Conservation (phyloP, 1,284 basidiomycete species). For the Ceratobasidium sp. region DNA sequence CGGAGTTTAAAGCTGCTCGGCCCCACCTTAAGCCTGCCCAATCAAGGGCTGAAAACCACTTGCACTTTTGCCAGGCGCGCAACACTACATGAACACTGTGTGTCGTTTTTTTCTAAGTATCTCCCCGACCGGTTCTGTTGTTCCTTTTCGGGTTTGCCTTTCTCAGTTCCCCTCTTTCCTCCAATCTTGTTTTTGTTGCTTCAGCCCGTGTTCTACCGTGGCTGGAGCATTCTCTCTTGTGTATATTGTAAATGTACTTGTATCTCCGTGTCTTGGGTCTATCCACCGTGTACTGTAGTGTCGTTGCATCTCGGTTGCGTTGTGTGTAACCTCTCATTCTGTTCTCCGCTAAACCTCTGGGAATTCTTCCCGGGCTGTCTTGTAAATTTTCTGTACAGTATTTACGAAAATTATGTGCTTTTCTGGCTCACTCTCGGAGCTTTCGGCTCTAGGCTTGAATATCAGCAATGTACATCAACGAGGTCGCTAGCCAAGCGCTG, state of each 20-base stretch:
- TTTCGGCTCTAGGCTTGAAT: not conserved
- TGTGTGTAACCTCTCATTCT: conserved; percentile 27
- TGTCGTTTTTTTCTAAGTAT: not conserved
- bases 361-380: not conserved
- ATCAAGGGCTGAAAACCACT: conserved; percentile 2
- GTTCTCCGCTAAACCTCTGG: conserved; percentile 15
- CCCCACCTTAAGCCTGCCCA: not conserved
- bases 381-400: conserved; percentile 29
- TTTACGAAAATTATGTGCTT: not conserved
- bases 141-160: not conserved
- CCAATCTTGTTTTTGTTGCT: not conserved
- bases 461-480: too few relatives aligned
- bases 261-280: not conserved
- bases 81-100: conserved; percentile 2
- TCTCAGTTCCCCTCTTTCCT: not conserved
- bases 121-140: not conserved
- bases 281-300: conserved; percentile 21
- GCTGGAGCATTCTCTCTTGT: not conserved
- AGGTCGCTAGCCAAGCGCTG: too few relatives aligned
- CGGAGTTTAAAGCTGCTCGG: not conserved
- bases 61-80: not conserved
- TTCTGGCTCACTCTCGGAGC: not conserved
- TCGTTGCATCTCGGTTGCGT: not conserved
- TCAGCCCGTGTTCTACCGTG: not conserved
- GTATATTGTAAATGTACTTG: conserved; percentile 33